These are phyloP conservation scores for Cercospora zeae-maydis DNA, from an alignment of 2,329 filamentous ascomycete genomes.

Conservation along the genomic window DNA sequence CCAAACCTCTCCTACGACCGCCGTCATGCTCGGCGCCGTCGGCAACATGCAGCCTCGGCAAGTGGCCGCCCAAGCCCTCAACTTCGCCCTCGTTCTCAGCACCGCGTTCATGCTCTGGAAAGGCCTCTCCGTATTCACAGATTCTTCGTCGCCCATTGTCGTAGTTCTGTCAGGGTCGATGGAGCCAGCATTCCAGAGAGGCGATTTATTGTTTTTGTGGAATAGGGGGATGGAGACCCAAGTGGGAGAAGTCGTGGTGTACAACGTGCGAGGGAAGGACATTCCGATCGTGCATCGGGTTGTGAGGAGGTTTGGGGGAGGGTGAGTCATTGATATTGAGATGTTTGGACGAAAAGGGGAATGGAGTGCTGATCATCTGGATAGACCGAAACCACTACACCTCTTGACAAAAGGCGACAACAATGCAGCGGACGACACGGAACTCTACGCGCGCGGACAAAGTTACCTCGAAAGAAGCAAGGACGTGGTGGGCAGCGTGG, in stretches of 20 bases:
- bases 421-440: slow-evolving; percentile 88
- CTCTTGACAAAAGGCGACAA: slow-evolving; percentile 97
- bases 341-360: background rate
- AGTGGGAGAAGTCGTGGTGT: slow-evolving; percentile 71
- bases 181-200: slow-evolving; percentile 78
- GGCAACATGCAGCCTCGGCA: slow-evolving; percentile 70
- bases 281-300: slow-evolving; percentile 97
- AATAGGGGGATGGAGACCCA: slow-evolving; percentile 63
- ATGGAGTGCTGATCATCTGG: background rate
- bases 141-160: slow-evolving; percentile 66
- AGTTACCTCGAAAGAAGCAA: slow-evolving; percentile 73
- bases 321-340: slow-evolving; percentile 41
- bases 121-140: slow-evolving; percentile 72
- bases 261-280: slow-evolving; percentile 87
- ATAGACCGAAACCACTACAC: slow-evolving; percentile 51
- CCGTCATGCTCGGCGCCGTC: slow-evolving; percentile 64
- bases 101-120: slow-evolving; percentile 94
- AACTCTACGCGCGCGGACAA: slow-evolving; percentile 81
- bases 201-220: slow-evolving; percentile 73
- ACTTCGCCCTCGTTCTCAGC: slow-evolving; percentile 84
- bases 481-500: slow-evolving; percentile 90
- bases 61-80: slow-evolving; percentile 75
- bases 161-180: slow-evolving; percentile 81
- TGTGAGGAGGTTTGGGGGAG: slow-evolving; percentile 65
- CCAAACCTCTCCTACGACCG: background rate